Base-by-base conservation (phyloP, 2,329 filamentous ascomycete genomes). In the Aspergillus candidus region DNA sequence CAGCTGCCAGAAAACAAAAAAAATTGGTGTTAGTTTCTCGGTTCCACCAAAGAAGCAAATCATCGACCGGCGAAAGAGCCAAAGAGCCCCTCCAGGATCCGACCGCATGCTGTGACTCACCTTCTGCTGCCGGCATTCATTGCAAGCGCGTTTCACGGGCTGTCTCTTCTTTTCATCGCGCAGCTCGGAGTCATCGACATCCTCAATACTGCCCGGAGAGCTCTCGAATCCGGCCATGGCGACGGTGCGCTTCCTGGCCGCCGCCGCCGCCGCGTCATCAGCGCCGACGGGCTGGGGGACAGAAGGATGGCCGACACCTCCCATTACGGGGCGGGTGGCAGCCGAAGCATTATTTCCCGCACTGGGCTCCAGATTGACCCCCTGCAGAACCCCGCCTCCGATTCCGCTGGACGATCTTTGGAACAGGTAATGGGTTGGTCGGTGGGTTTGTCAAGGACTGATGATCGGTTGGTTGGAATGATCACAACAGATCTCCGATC, bases 41-140 rank as follows among this genome's bases (percentile, higher is more conserved):
- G 22, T 27, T 27, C 8, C 22, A 27, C 22, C 6, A 8, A 3
- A 10, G 22, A 8, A 27, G 22, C 22, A 27, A 27, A 27, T 27
- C 22, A 27, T 27, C 22, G 22, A 27, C 13, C 10, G 29, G 18
- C 10, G 15, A 5, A 11, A 27, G 22, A 14, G 17, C 27, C 33
- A 5, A 11, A 27, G 22, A 14, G 17, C 27, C 33, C 5, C 38
- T 29, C 37, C 22, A 27, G 7, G 22, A 7, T 27, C 22, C 22
- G 22, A 27, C 22, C 22, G 22, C 22, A 27, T 27, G 22, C 22
- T 27, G 8, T 15, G 32, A 45, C 62, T 63, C 52, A 84, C 81
- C 72, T 84, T 84, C 58, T 85, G 81, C 63, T 85, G 82, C 39
- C 81, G 72, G 61, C 81, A 85, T 59, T 84, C 80, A 61, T 84